Base-by-base conservation (phyloP, 2,329 filamentous ascomycete genomes). In the Alternaria sp. region DNA sequence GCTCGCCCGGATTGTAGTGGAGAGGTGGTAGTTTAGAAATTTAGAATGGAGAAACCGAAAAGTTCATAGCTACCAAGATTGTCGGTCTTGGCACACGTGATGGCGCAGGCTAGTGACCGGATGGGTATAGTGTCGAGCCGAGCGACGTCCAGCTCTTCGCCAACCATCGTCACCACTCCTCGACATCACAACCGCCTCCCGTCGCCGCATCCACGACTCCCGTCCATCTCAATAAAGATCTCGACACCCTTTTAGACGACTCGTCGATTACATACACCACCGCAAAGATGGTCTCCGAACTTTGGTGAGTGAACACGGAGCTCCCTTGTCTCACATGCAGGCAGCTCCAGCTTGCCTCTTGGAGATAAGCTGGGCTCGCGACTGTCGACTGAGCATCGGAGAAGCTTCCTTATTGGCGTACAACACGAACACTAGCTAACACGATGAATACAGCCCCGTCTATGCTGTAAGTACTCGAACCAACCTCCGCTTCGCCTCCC, bases 401-500 rank as follows among this genome's bases (percentile, higher is more conserved):
- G 54, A 41, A 57, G 48, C 50, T 52, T 28, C 46, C 12, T 16
- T 36, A 40, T 12, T 12, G 16, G 38, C 40, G 20, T 28, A 61
- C 55, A 56, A 46, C 48, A 73, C 66, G 63, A 54, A 57, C 51
- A 20, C 45, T 41, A 70, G 75, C 77, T 79, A 72, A 79, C 64
- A 59, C 63, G 20, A 54, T 41, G 51, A 22, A 38, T 79, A 66
- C 76, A 99, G 94, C 86, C 94, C 94, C 85, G 94, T 97, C 79
- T 99, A 98, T 86, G 93, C 95, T 88, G 95, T 98, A 89, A 93
- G 94, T 97, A 77, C 51, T 55, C 72, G 55, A 54, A 63, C 50
- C 62, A 57, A 58, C 43, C 54, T 62, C 54, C 58, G 57, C 65
- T 58, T 69, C 68, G 66, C 66, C 71, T 68, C 68, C 65, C 67